These are phyloP conservation scores for Pestalotiopsis fici DNA, from an alignment of 2,329 filamentous ascomycete genomes.

Conservation along the genomic window DNA sequence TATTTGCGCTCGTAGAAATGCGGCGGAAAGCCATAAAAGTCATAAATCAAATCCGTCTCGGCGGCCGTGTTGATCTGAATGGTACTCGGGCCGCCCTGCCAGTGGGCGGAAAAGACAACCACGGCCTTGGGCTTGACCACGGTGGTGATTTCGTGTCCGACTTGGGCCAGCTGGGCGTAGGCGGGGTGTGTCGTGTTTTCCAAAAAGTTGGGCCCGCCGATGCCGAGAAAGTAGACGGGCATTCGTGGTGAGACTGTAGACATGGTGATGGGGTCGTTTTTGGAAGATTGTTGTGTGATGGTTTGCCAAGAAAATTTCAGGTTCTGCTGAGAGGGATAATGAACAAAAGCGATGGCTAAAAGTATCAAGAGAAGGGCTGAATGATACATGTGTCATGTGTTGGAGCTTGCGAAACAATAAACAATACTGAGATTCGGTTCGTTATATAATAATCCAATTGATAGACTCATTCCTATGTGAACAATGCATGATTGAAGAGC, in stretches of 20 bases:
- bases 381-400: not conserved
- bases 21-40: slow-evolving; percentile 63
- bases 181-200: slow-evolving; percentile 60
- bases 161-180: slow-evolving; percentile 51
- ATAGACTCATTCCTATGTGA: no score
- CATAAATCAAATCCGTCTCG: slow-evolving; percentile 58
- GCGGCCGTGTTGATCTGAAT: slow-evolving; percentile 60
- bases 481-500: no score
- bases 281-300: no score
- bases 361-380: not conserved
- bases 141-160: slow-evolving; percentile 61
- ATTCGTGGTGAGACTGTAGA: not conserved
- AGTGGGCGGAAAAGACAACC: slow-evolving; percentile 67
- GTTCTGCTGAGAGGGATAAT: no score
- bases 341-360: no score
- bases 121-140: slow-evolving; percentile 63
- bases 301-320: no score
- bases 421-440: no score
- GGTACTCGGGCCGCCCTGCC: slow-evolving; percentile 52
- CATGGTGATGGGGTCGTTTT: not conserved
- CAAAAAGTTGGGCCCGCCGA: slow-evolving; percentile 54
- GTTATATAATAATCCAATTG: no score
- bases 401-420: no score
- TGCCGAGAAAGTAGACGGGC: slow-evolving; percentile 23
- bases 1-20: slow-evolving; percentile 62